Percentiles rank a stretch among this genome's conserved stretches.
Evolutionary conservation across 805 yeast genomes (phyloP).

Genomic region (Saccharomycopsis fodiens): DNA sequence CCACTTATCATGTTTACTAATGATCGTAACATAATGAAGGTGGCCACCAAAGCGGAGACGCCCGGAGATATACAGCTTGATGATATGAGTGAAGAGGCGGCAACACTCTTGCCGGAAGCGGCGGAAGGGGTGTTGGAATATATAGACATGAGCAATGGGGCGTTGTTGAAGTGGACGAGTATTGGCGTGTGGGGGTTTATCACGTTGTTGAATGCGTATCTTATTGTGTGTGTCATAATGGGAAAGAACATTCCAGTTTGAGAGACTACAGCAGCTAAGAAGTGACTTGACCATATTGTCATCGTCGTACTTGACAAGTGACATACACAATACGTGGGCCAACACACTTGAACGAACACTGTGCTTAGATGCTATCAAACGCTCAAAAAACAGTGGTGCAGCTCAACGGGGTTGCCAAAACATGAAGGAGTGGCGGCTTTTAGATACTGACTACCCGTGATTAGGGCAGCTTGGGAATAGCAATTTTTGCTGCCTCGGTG

Average conservation of each 20-base stretch:
- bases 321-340: too few species aligned
- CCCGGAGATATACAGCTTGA: constrained; percentile 1
- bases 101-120: neutral
- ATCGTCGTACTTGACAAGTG: too few species aligned
- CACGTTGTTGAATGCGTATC: constrained; percentile 59
- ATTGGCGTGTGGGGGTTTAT: constrained; percentile 62
- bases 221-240: constrained; percentile 40
- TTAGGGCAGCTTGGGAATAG: too few species aligned
- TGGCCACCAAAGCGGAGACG: constrained; percentile 21
- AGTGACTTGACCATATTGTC: too few species aligned
- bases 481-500: too few species aligned
- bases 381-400: too few species aligned
- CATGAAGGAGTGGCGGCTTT: too few species aligned
- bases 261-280: too few species aligned
- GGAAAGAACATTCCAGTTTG: constrained; percentile 30
- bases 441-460: too few species aligned
- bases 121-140: constrained; percentile 22
- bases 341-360: too few species aligned
- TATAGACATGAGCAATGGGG: constrained; percentile 36
- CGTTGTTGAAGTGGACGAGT: constrained; percentile 44
- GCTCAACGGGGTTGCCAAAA: too few species aligned
- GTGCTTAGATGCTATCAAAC: too few species aligned
- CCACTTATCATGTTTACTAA: constrained; percentile 82
- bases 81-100: constrained; percentile 23
- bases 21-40: constrained; percentile 57